These are phyloP conservation scores for Vinca minor DNA, from an alignment of 257 asterid genomes.

Conservation along the genomic window DNA sequence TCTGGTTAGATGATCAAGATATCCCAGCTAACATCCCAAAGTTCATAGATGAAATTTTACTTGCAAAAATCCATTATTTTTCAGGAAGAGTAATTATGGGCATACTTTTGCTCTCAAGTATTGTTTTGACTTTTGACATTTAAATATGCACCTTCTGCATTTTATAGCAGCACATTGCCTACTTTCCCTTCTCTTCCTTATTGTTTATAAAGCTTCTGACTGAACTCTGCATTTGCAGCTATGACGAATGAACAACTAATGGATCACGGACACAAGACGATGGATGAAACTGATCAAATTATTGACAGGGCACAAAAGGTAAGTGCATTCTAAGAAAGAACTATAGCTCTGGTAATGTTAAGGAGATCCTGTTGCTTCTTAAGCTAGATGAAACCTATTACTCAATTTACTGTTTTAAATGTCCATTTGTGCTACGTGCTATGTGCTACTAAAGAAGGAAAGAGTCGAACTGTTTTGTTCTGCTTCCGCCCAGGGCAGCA, in stretches of 20 bases:
- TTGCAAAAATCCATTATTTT: no score
- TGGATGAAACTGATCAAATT: constrained; percentile 92
- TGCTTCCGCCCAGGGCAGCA: no score
- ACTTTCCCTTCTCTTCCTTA: no score
- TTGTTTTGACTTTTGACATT: no score
- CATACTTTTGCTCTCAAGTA: constrained; percentile 4
- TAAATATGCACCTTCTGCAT: no score
- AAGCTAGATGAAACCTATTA: background rate
- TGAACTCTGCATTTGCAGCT: constrained; percentile 42
- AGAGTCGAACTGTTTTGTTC: no score
- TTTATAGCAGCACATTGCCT: background rate
- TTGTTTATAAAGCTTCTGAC: constrained; percentile 21
- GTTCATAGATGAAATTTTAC: no score
- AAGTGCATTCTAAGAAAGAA: constrained; percentile 10
- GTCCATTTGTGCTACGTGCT: no score
- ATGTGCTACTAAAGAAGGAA: no score
- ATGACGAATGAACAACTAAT: constrained; percentile 85
- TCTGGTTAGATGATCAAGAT: background rate
- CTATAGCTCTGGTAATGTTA: background rate
- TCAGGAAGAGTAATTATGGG: background rate
- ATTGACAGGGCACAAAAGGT: constrained; percentile 90
- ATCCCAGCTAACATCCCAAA: no score
- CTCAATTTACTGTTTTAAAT: no score
- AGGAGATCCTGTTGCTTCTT: background rate
- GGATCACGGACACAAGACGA: constrained; percentile 76